phyloP scores from a whole-genome alignment of 768 basidiomycete species.

The Trametopsis cervina region DNA sequence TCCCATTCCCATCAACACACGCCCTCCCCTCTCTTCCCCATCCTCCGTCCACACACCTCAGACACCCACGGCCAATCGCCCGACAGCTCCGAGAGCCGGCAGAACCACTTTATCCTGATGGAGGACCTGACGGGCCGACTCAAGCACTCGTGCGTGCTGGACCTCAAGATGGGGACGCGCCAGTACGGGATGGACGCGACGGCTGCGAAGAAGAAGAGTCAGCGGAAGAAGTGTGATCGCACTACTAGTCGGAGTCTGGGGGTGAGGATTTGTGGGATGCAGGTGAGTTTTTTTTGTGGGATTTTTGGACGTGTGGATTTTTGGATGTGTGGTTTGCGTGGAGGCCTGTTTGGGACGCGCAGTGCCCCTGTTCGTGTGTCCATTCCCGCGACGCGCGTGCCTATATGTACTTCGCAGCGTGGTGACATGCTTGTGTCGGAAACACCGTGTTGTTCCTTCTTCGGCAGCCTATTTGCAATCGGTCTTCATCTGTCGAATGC shows the following conservation, averaged over 20 bases:
- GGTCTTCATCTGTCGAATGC: conserved; percentile 1
- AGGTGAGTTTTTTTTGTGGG: conserved; percentile 76
- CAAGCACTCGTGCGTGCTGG: conserved; percentile 90
- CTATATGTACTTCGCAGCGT: too few species aligned
- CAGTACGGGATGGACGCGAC: conserved; percentile 98
- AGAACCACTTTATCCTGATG: conserved; percentile 98
- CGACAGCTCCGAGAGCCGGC: conserved; percentile 50
- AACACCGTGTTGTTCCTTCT: too few species aligned
- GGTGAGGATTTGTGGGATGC: conserved; percentile 96
- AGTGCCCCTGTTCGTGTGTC: too few species aligned
- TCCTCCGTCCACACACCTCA: conserved; percentile 13
- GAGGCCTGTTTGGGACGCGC: too few species aligned
- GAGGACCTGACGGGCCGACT: conserved; percentile 93
- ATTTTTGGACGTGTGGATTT: too few species aligned
- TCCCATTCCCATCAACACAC: too few species aligned
- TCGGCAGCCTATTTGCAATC: conserved; percentile 3
- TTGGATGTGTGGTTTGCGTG: too few species aligned
- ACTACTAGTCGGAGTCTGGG: conserved; percentile 91
- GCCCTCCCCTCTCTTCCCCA: conserved; percentile 1
- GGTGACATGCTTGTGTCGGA: too few species aligned
- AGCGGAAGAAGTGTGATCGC: conserved; percentile 95
- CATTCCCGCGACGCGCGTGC: too few species aligned
- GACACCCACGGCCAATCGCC: conserved; percentile 12
- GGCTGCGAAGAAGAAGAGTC: conserved; percentile 90
- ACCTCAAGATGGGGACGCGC: conserved; percentile 99